phyloP scores from a whole-genome alignment of 805 yeast species.

The Naumovozyma baii region DNA sequence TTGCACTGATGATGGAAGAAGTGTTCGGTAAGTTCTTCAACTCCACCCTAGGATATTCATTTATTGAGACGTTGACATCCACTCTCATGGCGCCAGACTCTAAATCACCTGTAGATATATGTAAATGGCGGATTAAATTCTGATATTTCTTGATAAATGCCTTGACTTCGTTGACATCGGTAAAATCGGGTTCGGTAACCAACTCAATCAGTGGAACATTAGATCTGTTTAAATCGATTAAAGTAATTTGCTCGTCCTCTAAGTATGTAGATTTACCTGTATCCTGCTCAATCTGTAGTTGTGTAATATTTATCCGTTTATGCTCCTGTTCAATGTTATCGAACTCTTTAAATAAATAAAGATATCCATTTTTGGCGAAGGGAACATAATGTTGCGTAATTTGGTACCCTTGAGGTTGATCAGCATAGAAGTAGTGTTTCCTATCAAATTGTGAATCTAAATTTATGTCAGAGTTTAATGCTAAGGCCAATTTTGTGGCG shows the following conservation, averaged over 20 bases:
- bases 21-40: slow-evolving; percentile 83
- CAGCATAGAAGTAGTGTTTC: slow-evolving; percentile 93
- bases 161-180: slow-evolving; percentile 53
- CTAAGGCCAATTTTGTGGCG: slow-evolving; percentile 65
- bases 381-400: slow-evolving; percentile 85
- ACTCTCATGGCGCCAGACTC: slow-evolving; percentile 94
- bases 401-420: slow-evolving; percentile 94
- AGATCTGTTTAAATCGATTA: slow-evolving; percentile 74
- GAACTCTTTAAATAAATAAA: slow-evolving; percentile 38
- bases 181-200: slow-evolving; percentile 85
- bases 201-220: slow-evolving; percentile 83
- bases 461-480: slow-evolving; percentile 53
- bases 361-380: slow-evolving; percentile 55
- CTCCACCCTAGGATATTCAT: slow-evolving; percentile 67
- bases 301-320: slow-evolving; percentile 54
- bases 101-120: slow-evolving; percentile 78
- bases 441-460: slow-evolving; percentile 66
- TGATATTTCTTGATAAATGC: slow-evolving; percentile 78
- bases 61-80: slow-evolving; percentile 85
- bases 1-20: slow-evolving; percentile 68
- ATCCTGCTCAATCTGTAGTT: slow-evolving; percentile 89
- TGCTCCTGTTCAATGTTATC: slow-evolving; percentile 43
- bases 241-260: slow-evolving; percentile 23
- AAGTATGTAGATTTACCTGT: slow-evolving; percentile 69
- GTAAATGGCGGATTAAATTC: slow-evolving; percentile 53